These are phyloP conservation scores for Picea abies DNA, from an alignment of 83 land plant genomes.

Conservation along the genomic window DNA sequence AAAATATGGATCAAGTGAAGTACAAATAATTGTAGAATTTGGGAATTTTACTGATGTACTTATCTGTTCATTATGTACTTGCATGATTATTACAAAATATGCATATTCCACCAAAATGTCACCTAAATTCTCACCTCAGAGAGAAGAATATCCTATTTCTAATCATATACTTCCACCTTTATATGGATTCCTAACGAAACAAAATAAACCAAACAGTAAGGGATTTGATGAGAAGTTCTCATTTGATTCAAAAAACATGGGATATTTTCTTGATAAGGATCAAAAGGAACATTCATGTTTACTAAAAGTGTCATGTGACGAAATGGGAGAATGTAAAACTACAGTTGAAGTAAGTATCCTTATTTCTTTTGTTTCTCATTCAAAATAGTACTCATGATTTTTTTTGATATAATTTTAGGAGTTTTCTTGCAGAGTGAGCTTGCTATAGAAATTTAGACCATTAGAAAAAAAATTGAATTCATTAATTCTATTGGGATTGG, in stretches of 20 bases:
- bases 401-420: too few species aligned
- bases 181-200: not conserved
- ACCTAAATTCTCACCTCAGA: not conserved
- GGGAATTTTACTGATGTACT: not conserved
- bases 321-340: not conserved
- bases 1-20: not conserved
- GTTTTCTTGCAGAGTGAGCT: not conserved
- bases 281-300: not conserved
- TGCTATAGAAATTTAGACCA: too few species aligned
- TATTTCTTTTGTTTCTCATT: not conserved
- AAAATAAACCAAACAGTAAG: not conserved
- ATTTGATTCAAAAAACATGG: not conserved
- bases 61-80: not conserved
- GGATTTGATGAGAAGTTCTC: not conserved
- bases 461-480: too few species aligned
- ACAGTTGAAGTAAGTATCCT: not conserved
- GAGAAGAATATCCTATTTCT: conserved; percentile 3
- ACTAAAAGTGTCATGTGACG: not conserved
- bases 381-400: not conserved
- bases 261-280: conserved; percentile 7
- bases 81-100: conserved; percentile 8
- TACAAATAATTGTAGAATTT: not conserved
- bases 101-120: not conserved
- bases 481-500: too few species aligned
- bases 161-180: not conserved